Conservation (phyloP, 2,329 filamentous ascomycete genomes). For the Curvularia sp. region DNA sequence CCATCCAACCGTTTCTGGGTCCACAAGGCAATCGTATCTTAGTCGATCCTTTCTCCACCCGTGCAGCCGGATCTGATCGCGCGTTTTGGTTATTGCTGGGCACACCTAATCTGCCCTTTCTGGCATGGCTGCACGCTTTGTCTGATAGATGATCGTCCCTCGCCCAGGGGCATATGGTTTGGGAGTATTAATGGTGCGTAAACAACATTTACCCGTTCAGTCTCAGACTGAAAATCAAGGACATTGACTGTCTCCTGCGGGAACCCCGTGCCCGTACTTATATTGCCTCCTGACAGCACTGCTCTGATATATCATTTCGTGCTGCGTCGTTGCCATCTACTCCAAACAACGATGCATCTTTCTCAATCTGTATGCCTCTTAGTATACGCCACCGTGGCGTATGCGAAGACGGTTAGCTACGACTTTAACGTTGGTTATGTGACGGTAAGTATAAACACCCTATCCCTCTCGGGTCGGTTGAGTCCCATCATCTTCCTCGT, state of each 20-base stretch:
- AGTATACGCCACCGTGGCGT: slow-evolving; percentile 22
- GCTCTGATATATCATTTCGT: background rate
- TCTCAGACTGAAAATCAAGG: slow-evolving; percentile 1
- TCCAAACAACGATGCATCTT: slow-evolving; percentile 16
- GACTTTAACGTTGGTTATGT: slow-evolving; percentile 64
- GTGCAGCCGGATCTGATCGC: background rate
- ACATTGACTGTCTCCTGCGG: background rate
- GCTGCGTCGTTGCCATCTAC: background rate
- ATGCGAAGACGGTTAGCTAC: slow-evolving; percentile 53
- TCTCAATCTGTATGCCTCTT: slow-evolving; percentile 7
- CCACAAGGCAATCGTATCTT: background rate
- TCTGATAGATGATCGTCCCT: slow-evolving; percentile 1
- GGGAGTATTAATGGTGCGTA: slow-evolving; percentile 4
- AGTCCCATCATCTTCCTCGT: background rate
- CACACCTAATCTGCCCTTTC: slow-evolving; percentile 1
- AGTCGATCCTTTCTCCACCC: background rate
- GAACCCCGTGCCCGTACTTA: slow-evolving; percentile 8
- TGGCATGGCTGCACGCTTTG: slow-evolving; percentile 1
- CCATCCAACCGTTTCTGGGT: background rate
- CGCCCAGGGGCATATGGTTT: slow-evolving; percentile 8
- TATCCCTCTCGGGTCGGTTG: background rate
- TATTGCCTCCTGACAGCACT: background rate
- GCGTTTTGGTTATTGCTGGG: background rate
- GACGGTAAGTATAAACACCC: slow-evolving; percentile 16
- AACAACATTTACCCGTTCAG: background rate